Conservation (phyloP, 2,329 filamentous ascomycete species). For the Pseudogymnoascus sp. region DNA sequence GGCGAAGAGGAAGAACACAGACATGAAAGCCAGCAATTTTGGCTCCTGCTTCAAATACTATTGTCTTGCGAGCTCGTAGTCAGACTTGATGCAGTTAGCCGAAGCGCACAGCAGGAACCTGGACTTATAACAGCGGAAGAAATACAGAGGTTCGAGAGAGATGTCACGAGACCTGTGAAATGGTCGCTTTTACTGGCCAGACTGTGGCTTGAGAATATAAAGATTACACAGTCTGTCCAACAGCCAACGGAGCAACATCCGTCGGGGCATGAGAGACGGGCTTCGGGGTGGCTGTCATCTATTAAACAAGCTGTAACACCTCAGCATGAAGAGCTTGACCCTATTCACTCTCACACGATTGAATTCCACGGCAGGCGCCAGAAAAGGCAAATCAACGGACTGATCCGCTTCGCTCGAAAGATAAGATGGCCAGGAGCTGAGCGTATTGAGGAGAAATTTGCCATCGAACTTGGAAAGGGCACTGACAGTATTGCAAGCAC, state of each 20-base stretch:
- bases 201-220: constrained; percentile 60
- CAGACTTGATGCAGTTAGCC: constrained; percentile 53
- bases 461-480: constrained; percentile 23
- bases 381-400: constrained; percentile 49
- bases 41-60: constrained; percentile 57
- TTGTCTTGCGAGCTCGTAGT: constrained; percentile 57
- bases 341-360: constrained; percentile 3
- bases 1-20: constrained; percentile 31
- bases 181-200: constrained; percentile 59
- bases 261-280: not conserved
- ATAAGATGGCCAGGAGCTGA: constrained; percentile 55
- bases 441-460: constrained; percentile 21
- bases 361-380: constrained; percentile 37
- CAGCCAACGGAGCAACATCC: not conserved
- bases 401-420: constrained; percentile 55
- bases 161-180: constrained; percentile 52
- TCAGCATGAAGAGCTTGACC: constrained; percentile 12
- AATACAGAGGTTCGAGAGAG: constrained; percentile 52
- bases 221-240: constrained; percentile 31
- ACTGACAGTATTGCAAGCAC: constrained; percentile 23
- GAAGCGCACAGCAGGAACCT: constrained; percentile 47
- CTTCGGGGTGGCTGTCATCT: not conserved
- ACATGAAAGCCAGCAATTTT: constrained; percentile 53
- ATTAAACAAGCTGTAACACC: constrained; percentile 3
- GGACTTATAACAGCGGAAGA: constrained; percentile 46